Evolutionary conservation across 164 flowering plant species (phyloP).

Genomic region (Saururus chinensis): DNA sequence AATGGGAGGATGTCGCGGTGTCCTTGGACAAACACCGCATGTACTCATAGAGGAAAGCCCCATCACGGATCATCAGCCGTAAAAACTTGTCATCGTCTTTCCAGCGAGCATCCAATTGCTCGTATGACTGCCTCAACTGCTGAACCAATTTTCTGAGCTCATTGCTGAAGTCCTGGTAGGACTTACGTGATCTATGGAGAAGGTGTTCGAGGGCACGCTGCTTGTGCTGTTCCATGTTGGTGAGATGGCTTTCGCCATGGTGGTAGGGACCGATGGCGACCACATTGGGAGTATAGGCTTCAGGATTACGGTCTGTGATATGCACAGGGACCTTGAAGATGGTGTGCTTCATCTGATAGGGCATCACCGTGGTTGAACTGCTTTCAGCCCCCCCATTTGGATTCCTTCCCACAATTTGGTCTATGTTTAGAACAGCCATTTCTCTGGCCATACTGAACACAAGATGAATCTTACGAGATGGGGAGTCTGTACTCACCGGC

Average conservation of each 20-base stretch:
- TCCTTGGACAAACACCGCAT: conserved; percentile 25
- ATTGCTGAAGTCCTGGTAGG: conserved; percentile 6
- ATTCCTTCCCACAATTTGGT: neutral
- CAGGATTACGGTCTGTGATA: neutral
- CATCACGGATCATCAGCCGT: conserved; percentile 63
- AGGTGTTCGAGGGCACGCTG: conserved; percentile 15
- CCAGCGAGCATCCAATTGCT: neutral
- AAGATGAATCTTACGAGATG: too few species aligned
- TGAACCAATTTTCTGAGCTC: neutral
- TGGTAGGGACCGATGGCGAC: conserved; percentile 17
- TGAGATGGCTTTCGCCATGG: conserved; percentile 11
- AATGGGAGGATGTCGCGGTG: conserved; percentile 24
- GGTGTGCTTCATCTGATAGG: conserved; percentile 1
- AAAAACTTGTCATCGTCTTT: conserved; percentile 39
- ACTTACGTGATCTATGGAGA: conserved; percentile 10
- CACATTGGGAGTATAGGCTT: neutral
- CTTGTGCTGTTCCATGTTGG: conserved; percentile 27
- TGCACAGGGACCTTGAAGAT: conserved; percentile 4
- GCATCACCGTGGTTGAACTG: too few species aligned
- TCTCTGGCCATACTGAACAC: neutral
- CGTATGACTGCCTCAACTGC: neutral
- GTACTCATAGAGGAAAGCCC: conserved; percentile 54
- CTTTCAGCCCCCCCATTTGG: neutral
- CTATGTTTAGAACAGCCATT: neutral
- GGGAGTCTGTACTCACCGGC: too few species aligned